Conservation (phyloP, 805 yeast genomes). For the Wickerhamiella domercqiae region DNA sequence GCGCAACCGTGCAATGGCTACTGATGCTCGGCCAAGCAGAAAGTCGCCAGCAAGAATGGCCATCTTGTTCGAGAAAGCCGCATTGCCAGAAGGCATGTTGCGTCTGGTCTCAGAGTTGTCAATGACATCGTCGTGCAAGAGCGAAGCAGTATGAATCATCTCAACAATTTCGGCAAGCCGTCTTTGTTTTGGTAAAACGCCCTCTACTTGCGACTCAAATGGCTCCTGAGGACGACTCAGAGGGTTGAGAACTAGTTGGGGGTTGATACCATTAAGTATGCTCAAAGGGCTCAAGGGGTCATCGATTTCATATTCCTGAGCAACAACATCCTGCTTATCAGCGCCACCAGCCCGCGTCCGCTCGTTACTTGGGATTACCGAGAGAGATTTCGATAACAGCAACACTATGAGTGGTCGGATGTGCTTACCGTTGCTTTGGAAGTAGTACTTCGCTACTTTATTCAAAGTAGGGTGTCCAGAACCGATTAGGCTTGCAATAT, state of each 20-base stretch:
- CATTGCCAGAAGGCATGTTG: constrained; percentile 81
- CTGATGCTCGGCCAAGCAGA: constrained; percentile 88
- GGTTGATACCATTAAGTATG: constrained; percentile 79
- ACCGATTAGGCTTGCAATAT: constrained; percentile 75
- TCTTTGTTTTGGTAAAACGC: constrained; percentile 87
- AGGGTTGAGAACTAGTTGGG: constrained; percentile 65
- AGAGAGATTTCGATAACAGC: constrained; percentile 64
- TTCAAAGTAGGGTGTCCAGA: constrained; percentile 89
- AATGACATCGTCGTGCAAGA: constrained; percentile 93
- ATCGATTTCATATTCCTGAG: constrained; percentile 20
- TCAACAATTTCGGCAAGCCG: constrained; percentile 94
- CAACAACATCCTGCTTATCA: constrained; percentile 24
- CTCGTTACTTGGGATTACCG: constrained; percentile 50
- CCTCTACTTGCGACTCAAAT: constrained; percentile 50
- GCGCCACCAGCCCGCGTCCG: constrained; percentile 55
- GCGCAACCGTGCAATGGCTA: constrained; percentile 79
- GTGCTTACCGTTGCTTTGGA: constrained; percentile 92
- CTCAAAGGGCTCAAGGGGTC: constrained; percentile 58
- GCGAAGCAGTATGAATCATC: constrained; percentile 94
- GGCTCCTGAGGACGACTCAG: constrained; percentile 64
- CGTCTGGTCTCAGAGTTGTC: constrained; percentile 76
- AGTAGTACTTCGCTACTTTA: constrained; percentile 85
- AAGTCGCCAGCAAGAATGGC: constrained; percentile 96
- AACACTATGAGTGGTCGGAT: constrained; percentile 84
- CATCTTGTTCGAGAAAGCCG: constrained; percentile 93